These are phyloP conservation scores for Grosmannia penicillata DNA, from an alignment of 2,329 filamentous ascomycete species.

Conservation along the genomic window DNA sequence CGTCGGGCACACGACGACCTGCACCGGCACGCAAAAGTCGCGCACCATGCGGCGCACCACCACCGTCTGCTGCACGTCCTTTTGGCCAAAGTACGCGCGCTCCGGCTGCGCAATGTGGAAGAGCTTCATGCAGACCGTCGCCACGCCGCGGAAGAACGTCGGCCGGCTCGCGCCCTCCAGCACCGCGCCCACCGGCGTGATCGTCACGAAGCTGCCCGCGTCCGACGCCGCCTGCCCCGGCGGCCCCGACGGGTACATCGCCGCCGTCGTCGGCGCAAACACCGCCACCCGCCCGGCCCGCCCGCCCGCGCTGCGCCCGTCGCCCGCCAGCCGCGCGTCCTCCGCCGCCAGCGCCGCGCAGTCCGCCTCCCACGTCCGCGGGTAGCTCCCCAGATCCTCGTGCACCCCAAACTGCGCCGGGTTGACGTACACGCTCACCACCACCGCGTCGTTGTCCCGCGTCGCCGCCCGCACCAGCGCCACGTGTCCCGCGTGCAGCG, in stretches of 20 bases:
- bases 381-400: constrained; percentile 82
- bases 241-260: constrained; percentile 78
- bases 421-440: constrained; percentile 91
- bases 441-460: constrained; percentile 67
- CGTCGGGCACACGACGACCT: constrained; percentile 62
- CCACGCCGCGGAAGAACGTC: constrained; percentile 92
- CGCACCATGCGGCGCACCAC: constrained; percentile 75
- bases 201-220: constrained; percentile 77
- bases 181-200: constrained; percentile 68
- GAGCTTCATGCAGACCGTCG: constrained; percentile 89
- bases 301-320: constrained; percentile 18
- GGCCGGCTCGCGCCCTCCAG: constrained; percentile 77
- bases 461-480: constrained; percentile 76
- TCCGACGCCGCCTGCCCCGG: constrained; percentile 59
- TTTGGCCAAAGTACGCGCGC: constrained; percentile 86
- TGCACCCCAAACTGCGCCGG: constrained; percentile 86
- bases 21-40: constrained; percentile 69
- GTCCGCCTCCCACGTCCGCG: constrained; percentile 76
- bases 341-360: constrained; percentile 49
- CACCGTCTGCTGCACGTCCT: constrained; percentile 92
- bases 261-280: constrained; percentile 67
- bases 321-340: constrained; percentile 51
- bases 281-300: constrained; percentile 63
- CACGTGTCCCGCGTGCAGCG: constrained; percentile 82
- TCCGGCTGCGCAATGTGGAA: constrained; percentile 73